Conservation (phyloP, 345 rosid genomes). For the Arabis alpina region DNA sequence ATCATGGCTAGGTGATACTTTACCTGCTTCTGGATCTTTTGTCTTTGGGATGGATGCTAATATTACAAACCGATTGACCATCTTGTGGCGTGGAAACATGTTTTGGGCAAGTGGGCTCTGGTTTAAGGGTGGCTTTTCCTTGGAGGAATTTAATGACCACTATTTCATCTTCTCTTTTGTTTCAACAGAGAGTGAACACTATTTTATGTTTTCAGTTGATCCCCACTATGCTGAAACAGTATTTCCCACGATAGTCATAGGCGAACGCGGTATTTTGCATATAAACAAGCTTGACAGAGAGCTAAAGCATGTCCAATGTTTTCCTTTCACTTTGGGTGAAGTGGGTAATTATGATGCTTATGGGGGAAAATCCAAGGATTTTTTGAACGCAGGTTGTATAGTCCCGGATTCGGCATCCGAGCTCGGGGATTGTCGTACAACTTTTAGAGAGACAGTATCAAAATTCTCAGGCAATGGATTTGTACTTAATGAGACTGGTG, state of each 20-base stretch:
- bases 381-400: no score
- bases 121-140: constrained; percentile 19
- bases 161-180: constrained; percentile 21
- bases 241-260: constrained; percentile 14
- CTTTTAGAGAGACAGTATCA: constrained; percentile 18
- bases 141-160: background rate
- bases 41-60: constrained; percentile 42
- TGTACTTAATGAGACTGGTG: constrained; percentile 26
- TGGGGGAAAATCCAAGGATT: background rate
- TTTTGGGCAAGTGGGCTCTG: constrained; percentile 40
- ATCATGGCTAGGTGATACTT: constrained; percentile 33
- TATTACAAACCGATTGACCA: constrained; percentile 26
- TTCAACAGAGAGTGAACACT: constrained; percentile 40
- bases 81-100: constrained; percentile 32
- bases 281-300: background rate
- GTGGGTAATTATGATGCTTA: background rate
- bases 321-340: constrained; percentile 1
- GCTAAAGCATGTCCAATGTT: background rate
- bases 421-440: no score
- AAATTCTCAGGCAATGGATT: constrained; percentile 18
- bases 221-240: background rate
- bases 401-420: no score
- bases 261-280: constrained; percentile 26
- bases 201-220: constrained; percentile 33
- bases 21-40: constrained; percentile 37